These are phyloP conservation scores for Zymoseptoria crescenta DNA, from an alignment of 2,329 filamentous ascomycete genomes.

Conservation along the genomic window DNA sequence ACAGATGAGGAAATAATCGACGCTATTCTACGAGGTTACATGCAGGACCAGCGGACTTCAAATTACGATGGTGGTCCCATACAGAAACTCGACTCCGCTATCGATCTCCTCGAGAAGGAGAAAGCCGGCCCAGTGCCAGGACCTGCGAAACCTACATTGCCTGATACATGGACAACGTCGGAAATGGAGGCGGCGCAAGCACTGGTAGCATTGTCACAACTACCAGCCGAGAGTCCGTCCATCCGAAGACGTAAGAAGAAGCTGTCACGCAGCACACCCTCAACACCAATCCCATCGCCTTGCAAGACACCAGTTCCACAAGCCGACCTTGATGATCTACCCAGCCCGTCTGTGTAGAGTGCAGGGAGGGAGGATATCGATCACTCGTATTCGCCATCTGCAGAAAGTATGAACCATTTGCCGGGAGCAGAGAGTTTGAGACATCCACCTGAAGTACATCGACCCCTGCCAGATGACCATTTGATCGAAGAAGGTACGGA, in stretches of 20 bases:
- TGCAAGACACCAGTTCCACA: neutral
- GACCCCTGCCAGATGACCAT: neutral
- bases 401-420: neutral
- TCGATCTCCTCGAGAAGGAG: neutral
- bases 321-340: neutral
- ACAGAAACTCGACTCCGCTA: conserved; percentile 1
- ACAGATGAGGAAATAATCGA: neutral
- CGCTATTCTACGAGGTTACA: neutral
- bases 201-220: neutral
- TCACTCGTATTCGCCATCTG: neutral
- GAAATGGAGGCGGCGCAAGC: neutral
- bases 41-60: neutral
- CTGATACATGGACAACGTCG: neutral
- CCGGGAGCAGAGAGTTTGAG: neutral
- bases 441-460: neutral
- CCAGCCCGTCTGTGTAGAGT: neutral
- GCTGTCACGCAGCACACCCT: neutral
- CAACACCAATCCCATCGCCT: neutral
- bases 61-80: neutral
- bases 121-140: neutral
- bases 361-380: neutral
- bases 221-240: neutral
- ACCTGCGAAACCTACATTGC: neutral
- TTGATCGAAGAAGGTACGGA: neutral
- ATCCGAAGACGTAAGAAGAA: neutral